A percentile compares a stretch with the other conserved stretches of the same genome.
Evolutionary conservation across 2,329 filamentous ascomycete species (phyloP).

Genomic region (Beauveria sp.): DNA sequence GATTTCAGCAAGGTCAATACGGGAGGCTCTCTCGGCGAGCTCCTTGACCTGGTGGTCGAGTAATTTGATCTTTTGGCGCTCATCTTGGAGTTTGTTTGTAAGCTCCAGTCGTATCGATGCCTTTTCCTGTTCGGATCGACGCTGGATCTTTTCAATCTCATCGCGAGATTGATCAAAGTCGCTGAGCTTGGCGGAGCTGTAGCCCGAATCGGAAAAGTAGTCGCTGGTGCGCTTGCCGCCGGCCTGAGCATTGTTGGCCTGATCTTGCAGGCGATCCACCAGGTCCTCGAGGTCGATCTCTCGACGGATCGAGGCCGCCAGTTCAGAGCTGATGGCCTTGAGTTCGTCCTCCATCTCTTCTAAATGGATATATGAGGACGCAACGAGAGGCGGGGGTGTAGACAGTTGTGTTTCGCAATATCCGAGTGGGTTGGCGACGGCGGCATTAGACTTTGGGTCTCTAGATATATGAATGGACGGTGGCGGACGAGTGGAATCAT

Average conservation of each 20-base stretch:
- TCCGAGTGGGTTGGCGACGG: constrained; percentile 34
- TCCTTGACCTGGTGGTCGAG: constrained; percentile 80
- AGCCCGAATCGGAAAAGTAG: constrained; percentile 95
- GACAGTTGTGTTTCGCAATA: constrained; percentile 46
- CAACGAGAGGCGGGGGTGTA: constrained; percentile 35
- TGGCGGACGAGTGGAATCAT: constrained; percentile 24
- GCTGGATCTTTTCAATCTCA: constrained; percentile 75
- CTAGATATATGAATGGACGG: constrained; percentile 24
- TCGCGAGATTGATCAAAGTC: constrained; percentile 55
- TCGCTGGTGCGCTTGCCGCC: constrained; percentile 77
- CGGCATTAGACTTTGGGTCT: constrained; percentile 32
- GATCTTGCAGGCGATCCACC: constrained; percentile 78
- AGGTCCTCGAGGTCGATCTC: constrained; percentile 97
- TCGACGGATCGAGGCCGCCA: constrained; percentile 84
- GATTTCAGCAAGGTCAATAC: constrained; percentile 46
- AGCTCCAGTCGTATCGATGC: constrained; percentile 79
- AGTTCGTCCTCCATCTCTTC: constrained; percentile 92
- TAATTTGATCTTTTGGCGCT: constrained; percentile 64
- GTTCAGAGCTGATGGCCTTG: constrained; percentile 83
- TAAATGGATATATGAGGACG: constrained; percentile 46
- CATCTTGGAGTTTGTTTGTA: constrained; percentile 79
- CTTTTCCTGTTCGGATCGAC: constrained; percentile 83
- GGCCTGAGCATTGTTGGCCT: constrained; percentile 52
- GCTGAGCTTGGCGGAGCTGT: constrained; percentile 72
- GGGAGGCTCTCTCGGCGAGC: constrained; percentile 69